phyloP scores from a whole-genome alignment of 495 filamentous ascomycete species.

The Lophiostoma macrostomum region DNA sequence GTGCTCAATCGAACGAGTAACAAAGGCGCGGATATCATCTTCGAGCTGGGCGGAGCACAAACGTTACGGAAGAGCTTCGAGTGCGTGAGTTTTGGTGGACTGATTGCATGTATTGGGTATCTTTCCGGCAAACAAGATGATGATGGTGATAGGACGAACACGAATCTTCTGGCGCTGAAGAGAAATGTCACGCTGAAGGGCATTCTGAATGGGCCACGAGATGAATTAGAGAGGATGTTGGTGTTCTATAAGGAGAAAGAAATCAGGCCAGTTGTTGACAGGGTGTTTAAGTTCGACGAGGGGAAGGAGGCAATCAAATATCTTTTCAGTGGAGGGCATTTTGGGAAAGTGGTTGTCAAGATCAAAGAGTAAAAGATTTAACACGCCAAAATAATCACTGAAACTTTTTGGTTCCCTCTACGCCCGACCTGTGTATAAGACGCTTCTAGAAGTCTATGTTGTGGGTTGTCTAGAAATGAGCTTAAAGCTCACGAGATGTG shows the following conservation, averaged over 20 bases:
- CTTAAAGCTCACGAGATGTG: too few relatives aligned
- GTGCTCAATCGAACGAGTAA: constrained; percentile 42
- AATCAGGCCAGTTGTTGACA: constrained; percentile 38
- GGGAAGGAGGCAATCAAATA: constrained; percentile 47
- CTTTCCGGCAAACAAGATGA: constrained; percentile 48
- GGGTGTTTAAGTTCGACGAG: constrained; percentile 37
- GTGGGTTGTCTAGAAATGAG: too few relatives aligned
- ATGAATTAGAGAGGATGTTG: constrained; percentile 35
- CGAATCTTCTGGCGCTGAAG: constrained; percentile 42
- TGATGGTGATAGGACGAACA: constrained; percentile 40
- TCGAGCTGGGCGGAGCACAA: constrained; percentile 50
- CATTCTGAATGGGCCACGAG: constrained; percentile 28
- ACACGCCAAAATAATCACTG: too few relatives aligned
- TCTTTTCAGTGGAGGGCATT: constrained; percentile 44
- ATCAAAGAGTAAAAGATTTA: constrained; percentile 39
- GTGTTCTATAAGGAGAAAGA: constrained; percentile 36
- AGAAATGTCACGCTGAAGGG: constrained; percentile 32
- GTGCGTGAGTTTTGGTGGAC: constrained; percentile 45
- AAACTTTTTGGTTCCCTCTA: too few relatives aligned
- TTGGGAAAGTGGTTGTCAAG: constrained; percentile 49
- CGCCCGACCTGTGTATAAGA: too few relatives aligned
- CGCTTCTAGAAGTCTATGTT: too few relatives aligned
- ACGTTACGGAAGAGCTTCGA: constrained; percentile 47
- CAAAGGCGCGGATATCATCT: constrained; percentile 47
- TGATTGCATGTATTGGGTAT: constrained; percentile 49